Evolutionary conservation across 495 filamentous ascomycete genomes (phyloP), one percentile per base, ranked within the genome.

Genomic region (Hypoxylon perforatum): DNA sequence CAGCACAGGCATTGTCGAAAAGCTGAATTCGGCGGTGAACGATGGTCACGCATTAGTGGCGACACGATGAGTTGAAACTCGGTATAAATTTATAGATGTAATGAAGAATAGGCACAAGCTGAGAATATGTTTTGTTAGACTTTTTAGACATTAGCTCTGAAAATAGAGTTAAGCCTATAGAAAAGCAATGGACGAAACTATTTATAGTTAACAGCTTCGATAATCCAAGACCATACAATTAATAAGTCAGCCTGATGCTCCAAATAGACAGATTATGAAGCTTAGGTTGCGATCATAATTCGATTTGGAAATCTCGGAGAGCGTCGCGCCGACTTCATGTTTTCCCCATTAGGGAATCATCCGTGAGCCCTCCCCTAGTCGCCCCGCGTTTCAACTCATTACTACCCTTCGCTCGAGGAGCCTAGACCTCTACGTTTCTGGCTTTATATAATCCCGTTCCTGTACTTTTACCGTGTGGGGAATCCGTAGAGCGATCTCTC

Each of bases 261-360:
- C n/a, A 45, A 57, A 54, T 61, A 61, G 67, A 61, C 11, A 35
- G 18, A 28, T 49, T 47, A 1, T 50, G 42, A 53, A 33, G 36
- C 14, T 36, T 18, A 63, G 53, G 64, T 56, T 46, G 11, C 45
- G 15, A 51, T 15, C 11, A n/a, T 9, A 25, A 15, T 23, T 56
- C 38, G n/a, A 47, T 62, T 67, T 4, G 22, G 53, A 23, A 59
- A 50, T 50, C 21, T 64, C 71, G 71, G 71, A 69, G 59, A 62
- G 25, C 50, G 23, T 72, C 19, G 45, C 65, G 62, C 71, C 71
- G 71, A 65, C 61, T 48, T 72, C 71, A 61, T 51, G 18, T 18
- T 47, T 30, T 47, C 57, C 55, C 12, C 9, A 68, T 65, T 22
- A 46, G 53, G 53, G 33, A 62, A 53, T 18, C 46, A 14, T 45